phyloP scores from a whole-genome alignment of 192 early-diverging fungal genomes.

The Thoreauomyces humboldtii region DNA sequence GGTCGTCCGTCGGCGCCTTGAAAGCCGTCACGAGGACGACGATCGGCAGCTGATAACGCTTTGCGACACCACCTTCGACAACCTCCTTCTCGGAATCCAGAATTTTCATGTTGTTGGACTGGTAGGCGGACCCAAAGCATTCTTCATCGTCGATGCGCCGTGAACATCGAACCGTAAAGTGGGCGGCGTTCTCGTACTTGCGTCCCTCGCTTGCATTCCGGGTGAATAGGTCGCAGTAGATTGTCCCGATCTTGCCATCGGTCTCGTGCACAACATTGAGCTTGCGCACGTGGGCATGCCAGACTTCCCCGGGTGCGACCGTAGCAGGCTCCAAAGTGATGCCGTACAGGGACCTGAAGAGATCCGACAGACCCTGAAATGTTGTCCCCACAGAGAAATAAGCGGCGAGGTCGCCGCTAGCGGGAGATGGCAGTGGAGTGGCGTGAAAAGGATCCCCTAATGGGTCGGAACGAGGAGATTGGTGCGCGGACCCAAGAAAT shows the following conservation, averaged over 20 bases:
- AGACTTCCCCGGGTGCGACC: slow-evolving; percentile 72
- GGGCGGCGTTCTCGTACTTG: slow-evolving; percentile 81
- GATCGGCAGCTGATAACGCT: slow-evolving; percentile 47
- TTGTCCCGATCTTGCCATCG: slow-evolving; percentile 83
- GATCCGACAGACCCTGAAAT: slow-evolving; percentile 79
- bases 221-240: slow-evolving; percentile 91
- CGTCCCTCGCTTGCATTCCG: slow-evolving; percentile 44
- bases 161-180: slow-evolving; percentile 92
- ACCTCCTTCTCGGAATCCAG: slow-evolving; percentile 27
- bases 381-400: slow-evolving; percentile 89
- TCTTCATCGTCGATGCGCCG: slow-evolving; percentile 81
- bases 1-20: slow-evolving; percentile 19
- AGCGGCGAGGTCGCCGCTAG: slow-evolving; percentile 50
- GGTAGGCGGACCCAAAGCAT: not conserved
- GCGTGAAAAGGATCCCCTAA: slow-evolving; percentile 14
- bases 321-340: slow-evolving; percentile 72
- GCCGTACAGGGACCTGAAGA: slow-evolving; percentile 86
- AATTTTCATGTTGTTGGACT: not conserved
- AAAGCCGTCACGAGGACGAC: slow-evolving; percentile 52
- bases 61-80: slow-evolving; percentile 21
- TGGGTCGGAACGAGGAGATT: not conserved
- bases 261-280: slow-evolving; percentile 85
- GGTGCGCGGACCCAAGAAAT: slow-evolving; percentile 33
- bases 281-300: slow-evolving; percentile 90
- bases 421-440: not conserved